Evolutionary conservation across 148 eudicot species (phyloP).

Genomic region (Agrostemma githago): DNA sequence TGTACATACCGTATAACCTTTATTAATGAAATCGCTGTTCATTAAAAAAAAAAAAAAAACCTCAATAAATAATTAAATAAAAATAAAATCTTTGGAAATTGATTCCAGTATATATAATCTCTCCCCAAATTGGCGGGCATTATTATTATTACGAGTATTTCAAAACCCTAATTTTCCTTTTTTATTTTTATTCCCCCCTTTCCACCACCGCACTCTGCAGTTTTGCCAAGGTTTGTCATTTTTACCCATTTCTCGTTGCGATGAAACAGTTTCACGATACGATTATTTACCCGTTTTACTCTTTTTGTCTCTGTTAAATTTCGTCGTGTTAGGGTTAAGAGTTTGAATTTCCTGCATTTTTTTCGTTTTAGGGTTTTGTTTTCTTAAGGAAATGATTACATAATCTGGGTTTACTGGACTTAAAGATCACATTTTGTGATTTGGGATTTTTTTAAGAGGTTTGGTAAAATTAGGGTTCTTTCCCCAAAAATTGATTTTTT

Average conservation of each 20-base stretch:
- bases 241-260: neutral
- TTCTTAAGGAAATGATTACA: neutral
- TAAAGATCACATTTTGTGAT: neutral
- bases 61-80: neutral
- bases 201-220: conserved; percentile 17
- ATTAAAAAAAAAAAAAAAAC: too few species aligned
- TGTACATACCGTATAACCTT: too few species aligned
- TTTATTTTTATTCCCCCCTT: neutral
- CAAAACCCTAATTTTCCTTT: conserved; percentile 16
- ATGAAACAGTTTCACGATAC: too few species aligned
- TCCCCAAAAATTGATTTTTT: neutral
- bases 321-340: conserved; percentile 12
- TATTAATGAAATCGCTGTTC: too few species aligned
- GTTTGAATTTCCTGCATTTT: neutral
- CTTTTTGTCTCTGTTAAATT: neutral
- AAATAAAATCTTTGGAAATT: neutral
- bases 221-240: conserved; percentile 20
- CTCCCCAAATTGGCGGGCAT: conserved; percentile 1
- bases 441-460: neutral
- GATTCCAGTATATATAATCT: neutral
- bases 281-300: too few species aligned
- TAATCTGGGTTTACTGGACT: neutral
- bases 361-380: neutral
- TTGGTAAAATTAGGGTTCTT: neutral
- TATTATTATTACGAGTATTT: neutral